phyloP scores from a whole-genome alignment of 2,329 filamentous ascomycete species.

The Knufia fluminis region DNA sequence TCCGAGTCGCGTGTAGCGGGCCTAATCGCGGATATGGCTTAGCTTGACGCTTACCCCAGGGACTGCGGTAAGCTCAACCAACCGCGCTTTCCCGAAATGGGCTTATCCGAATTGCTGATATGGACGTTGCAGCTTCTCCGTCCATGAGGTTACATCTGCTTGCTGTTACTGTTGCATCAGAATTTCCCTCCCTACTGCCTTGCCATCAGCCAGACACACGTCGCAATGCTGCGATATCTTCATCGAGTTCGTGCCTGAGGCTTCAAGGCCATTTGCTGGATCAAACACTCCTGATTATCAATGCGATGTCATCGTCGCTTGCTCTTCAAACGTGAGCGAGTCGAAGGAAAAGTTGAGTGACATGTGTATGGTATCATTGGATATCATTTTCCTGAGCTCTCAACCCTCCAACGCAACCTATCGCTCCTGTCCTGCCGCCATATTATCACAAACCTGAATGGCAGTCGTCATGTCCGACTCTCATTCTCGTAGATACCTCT shows the following conservation, averaged over 20 bases:
- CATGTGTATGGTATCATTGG: conserved; percentile 7
- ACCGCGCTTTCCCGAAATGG: not conserved
- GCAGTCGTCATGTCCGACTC: conserved; percentile 6
- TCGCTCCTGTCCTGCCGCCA: conserved; percentile 8
- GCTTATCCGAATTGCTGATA: not conserved
- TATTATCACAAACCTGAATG: conserved; percentile 59
- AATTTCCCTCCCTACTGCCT: not conserved
- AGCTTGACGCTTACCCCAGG: too few species aligned
- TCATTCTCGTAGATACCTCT: conserved; percentile 19
- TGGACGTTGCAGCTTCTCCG: not conserved
- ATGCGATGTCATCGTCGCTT: not conserved
- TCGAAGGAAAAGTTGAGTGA: not conserved
- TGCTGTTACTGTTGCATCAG: not conserved
- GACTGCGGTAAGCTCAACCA: too few species aligned
- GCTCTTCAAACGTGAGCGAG: not conserved
- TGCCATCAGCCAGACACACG: too few species aligned
- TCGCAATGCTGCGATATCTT: too few species aligned
- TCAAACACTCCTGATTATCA: too few species aligned
- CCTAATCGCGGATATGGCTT: too few species aligned
- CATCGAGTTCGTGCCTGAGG: not conserved
- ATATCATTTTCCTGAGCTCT: not conserved
- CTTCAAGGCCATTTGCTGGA: not conserved
- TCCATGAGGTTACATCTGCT: not conserved
- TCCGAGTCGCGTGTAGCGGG: too few species aligned
- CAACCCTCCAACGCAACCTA: conserved; percentile 1